Evolutionary conservation across 129 eudicot genomes (phyloP).

Genomic region (Scalesia atractyloides): DNA sequence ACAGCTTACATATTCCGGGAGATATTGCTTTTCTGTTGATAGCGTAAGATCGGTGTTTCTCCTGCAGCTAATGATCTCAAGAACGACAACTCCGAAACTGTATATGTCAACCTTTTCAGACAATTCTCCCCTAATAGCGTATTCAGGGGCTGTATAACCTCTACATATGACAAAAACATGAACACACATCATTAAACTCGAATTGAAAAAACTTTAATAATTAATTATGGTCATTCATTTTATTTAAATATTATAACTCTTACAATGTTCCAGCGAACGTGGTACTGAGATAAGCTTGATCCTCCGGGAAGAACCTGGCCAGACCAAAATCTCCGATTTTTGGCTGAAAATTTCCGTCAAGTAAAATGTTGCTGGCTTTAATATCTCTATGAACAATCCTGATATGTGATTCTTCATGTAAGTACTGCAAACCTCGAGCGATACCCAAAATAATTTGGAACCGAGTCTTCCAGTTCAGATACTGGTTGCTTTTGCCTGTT

Average conservation of each 20-base stretch:
- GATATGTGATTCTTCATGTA: constrained; percentile 76
- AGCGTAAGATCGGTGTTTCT: constrained; percentile 64
- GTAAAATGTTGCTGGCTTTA: constrained; percentile 75
- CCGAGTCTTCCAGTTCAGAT: constrained; percentile 58
- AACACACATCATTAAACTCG: too few relatives aligned
- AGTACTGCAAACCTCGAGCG: constrained; percentile 71
- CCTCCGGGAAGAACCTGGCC: constrained; percentile 81
- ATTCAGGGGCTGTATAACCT: constrained; percentile 90
- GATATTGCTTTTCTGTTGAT: constrained; percentile 75
- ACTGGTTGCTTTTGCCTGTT: constrained; percentile 54
- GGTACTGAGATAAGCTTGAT: constrained; percentile 74
- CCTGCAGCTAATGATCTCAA: constrained; percentile 66
- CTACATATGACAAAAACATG: constrained; percentile 37
- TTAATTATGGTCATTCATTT: too few relatives aligned
- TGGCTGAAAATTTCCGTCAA: constrained; percentile 69
- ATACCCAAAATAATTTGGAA: constrained; percentile 66
- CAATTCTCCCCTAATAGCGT: constrained; percentile 71
- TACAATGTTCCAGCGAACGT: constrained; percentile 77
- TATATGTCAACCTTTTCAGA: constrained; percentile 78
- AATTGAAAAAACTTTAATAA: background rate
- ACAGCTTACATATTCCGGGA: constrained; percentile 68
- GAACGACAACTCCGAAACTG: constrained; percentile 78
- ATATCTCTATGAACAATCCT: constrained; percentile 78
- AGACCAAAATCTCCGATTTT: constrained; percentile 79
- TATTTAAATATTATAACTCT: too few relatives aligned